Conservation (phyloP, 495 filamentous ascomycete genomes). For the Trichoderma erinaceum region DNA sequence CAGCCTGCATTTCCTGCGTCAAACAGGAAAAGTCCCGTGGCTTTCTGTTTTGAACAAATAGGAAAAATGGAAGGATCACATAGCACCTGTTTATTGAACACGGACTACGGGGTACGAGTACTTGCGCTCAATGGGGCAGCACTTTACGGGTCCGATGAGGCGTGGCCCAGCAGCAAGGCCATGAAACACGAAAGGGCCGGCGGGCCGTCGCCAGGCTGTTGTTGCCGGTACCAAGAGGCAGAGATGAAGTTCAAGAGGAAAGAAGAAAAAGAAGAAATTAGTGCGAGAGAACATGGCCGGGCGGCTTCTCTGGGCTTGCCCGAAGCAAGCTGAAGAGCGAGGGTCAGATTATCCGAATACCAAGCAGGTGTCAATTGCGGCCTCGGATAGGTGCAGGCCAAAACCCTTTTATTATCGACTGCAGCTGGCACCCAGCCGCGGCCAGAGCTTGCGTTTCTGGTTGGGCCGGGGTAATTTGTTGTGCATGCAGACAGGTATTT, state of each 20-base stretch:
- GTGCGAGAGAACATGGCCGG: neutral
- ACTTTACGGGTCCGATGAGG: neutral
- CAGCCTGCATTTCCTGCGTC: neutral
- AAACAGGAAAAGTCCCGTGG: neutral
- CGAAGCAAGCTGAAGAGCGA: neutral
- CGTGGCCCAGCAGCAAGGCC: neutral
- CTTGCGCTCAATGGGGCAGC: too few relatives aligned
- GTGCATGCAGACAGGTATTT: neutral
- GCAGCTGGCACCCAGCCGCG: slow-evolving; percentile 1
- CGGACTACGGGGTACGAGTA: neutral
- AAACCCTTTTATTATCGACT: neutral
- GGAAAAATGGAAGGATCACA: neutral
- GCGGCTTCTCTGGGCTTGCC: neutral
- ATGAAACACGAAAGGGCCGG: slow-evolving; percentile 13
- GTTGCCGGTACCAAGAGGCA: neutral
- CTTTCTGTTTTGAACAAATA: neutral
- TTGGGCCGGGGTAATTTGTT: slow-evolving; percentile 4
- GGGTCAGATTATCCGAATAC: neutral
- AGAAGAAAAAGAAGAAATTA: neutral
- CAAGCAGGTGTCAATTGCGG: slow-evolving; percentile 6
- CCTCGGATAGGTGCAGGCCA: slow-evolving; percentile 8
- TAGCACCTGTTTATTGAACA: neutral
- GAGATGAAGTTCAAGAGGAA: neutral
- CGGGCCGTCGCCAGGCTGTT: neutral
- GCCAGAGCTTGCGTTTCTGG: slow-evolving; percentile 8